These are phyloP conservation scores for Clitopilus passeckerianus DNA, from an alignment of 768 basidiomycete genomes.

Conservation along the genomic window DNA sequence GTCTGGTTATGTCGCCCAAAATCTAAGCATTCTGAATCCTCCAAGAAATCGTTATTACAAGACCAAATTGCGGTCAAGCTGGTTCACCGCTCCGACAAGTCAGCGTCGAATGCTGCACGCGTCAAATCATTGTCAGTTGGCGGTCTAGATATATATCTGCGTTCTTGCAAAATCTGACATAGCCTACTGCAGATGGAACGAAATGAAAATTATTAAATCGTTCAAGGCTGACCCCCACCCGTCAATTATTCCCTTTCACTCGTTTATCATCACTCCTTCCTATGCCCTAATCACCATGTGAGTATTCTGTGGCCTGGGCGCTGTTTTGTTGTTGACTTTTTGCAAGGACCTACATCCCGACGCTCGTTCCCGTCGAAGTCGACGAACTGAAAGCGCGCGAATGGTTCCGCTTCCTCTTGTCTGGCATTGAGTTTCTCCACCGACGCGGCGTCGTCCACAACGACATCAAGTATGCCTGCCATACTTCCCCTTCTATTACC, in stretches of 20 bases:
- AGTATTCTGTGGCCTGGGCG: constrained; percentile 22
- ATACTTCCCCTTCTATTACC: constrained; percentile 3
- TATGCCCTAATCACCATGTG: constrained; percentile 93
- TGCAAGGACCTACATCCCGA: constrained; percentile 80
- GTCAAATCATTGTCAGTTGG: constrained; percentile 76
- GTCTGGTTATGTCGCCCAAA: constrained; percentile 79
- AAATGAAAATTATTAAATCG: constrained; percentile 91
- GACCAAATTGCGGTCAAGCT: constrained; percentile 79
- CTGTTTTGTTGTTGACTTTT: constrained; percentile 6
- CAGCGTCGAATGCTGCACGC: constrained; percentile 82
- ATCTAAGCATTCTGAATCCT: constrained; percentile 24
- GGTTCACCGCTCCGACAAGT: constrained; percentile 75
- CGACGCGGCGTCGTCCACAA: constrained; percentile 84
- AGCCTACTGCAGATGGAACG: constrained; percentile 70
- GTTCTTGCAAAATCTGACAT: constrained; percentile 1
- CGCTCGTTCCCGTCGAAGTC: constrained; percentile 84
- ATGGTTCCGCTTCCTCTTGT: constrained; percentile 82
- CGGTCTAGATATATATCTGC: not conserved
- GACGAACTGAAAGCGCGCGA: constrained; percentile 68
- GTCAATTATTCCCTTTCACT: constrained; percentile 88
- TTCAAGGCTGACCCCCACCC: constrained; percentile 87
- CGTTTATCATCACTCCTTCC: constrained; percentile 88
- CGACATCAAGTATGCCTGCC: constrained; percentile 78
- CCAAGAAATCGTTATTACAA: constrained; percentile 35
- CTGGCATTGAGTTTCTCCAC: constrained; percentile 82